Evolutionary conservation across 441 rosid species (phyloP).

Genomic region (Geranium incanum): DNA sequence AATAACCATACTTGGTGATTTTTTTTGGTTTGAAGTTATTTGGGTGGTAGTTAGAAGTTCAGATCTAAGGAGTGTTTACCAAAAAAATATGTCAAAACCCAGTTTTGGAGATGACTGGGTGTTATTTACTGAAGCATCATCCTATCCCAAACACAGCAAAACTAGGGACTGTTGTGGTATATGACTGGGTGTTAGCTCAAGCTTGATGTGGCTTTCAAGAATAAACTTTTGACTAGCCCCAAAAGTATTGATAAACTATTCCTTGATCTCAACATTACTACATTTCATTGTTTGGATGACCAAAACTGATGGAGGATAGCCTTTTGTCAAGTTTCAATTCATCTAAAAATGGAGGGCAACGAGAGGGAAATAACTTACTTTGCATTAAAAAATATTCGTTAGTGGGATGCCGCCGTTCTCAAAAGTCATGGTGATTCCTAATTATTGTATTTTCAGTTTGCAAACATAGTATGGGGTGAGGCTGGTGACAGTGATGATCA

Average conservation of each 20-base stretch:
- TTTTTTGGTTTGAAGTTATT: not conserved
- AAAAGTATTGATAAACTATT: too few species aligned
- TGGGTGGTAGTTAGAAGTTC: not conserved
- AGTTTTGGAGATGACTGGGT: not conserved
- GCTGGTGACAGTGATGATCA: conserved; percentile 46
- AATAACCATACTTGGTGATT: not conserved
- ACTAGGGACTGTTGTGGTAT: too few species aligned
- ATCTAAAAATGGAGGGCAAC: too few species aligned
- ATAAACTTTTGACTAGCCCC: too few species aligned
- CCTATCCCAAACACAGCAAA: too few species aligned
- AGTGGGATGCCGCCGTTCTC: conserved; percentile 12
- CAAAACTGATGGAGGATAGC: too few species aligned
- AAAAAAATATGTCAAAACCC: not conserved
- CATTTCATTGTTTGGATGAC: too few species aligned
- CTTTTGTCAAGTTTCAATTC: too few species aligned
- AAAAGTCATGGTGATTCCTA: conserved; percentile 13
- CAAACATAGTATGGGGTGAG: conserved; percentile 83
- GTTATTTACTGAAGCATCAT: too few species aligned
- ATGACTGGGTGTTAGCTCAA: too few species aligned
- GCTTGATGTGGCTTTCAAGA: too few species aligned
- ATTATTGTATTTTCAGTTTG: conserved; percentile 45
- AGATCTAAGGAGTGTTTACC: not conserved
- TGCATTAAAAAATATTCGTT: not conserved
- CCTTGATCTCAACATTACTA: too few species aligned
- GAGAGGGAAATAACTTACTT: not conserved